Base-by-base conservation (phyloP, 148 eudicot genomes). In the Dianthus caryophyllus region DNA sequence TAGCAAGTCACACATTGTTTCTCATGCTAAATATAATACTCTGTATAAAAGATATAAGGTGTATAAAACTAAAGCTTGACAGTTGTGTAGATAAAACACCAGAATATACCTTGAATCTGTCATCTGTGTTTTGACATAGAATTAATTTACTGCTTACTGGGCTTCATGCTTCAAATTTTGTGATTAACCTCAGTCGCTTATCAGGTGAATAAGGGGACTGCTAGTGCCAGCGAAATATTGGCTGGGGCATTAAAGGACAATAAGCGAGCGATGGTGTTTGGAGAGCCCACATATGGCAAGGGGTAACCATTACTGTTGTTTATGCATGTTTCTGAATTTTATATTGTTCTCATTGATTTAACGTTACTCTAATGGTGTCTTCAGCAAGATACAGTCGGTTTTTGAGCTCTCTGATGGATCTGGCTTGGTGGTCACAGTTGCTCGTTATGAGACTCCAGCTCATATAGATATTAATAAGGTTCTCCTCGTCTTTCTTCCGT, bases 211-310 rank as follows among this genome's bases (percentile, higher is more conserved):
- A 95, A 85, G 84, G 99, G 99, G 71, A 95, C 99, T 71, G 97
- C 99, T 33, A 95, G 99, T 84, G 99, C 99, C 44, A 90, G 99
- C 66, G 99, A 95, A 77, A 90, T 95, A 71, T 79, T 90, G 76
- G 99, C 99, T 4, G 97, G 99, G 80, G 99, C 99, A 36, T 71
- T 95, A 53, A 90, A 95, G 80, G 99, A 95, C 75, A 95, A 95
- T 53, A 95, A 90, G 64, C 96, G 99, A 46, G 99, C 99, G 26
- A 82, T 90, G 33, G 78, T 95, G 17, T 81, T 78, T 67, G 96
- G 99, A 67, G 99, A 95, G 76, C 93, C 96, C 25, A 95, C 99
- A 49, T 95, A 81, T 69, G 99, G 99, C 17, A 95, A 95, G 80
- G 99, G 99, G 99, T 95, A 82, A 78, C 60, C 18, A 24, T 17